These are phyloP conservation scores for Colletotrichum liriopes DNA, from an alignment of 2,329 filamentous ascomycete genomes.

Conservation along the genomic window DNA sequence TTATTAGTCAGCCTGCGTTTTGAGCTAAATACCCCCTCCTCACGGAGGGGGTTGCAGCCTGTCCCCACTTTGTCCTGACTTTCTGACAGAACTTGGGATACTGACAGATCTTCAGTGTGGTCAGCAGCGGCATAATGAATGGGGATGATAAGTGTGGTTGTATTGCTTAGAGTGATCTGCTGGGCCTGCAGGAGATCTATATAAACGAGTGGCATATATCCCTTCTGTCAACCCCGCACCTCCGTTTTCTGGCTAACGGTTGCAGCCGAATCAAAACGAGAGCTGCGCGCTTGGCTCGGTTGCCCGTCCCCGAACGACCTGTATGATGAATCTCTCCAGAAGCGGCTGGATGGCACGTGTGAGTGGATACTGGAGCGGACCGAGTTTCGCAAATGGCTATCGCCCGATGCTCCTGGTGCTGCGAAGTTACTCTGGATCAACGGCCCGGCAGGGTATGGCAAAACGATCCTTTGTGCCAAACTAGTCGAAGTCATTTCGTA, in stretches of 20 bases:
- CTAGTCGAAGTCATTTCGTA: conserved; percentile 47
- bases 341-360: conserved; percentile 47
- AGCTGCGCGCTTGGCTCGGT: conserved; percentile 43
- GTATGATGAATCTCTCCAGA: conserved; percentile 45
- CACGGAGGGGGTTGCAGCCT: too few species aligned
- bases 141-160: too few species aligned
- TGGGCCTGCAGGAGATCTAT: too few species aligned
- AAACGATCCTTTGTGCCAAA: conserved; percentile 52
- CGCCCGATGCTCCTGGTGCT: background rate
- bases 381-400: conserved; percentile 45
- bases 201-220: too few species aligned
- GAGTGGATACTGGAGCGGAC: conserved; percentile 47
- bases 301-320: conserved; percentile 31
- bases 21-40: too few species aligned
- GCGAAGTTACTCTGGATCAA: conserved; percentile 51
- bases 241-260: background rate
- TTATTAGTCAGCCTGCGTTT: too few species aligned
- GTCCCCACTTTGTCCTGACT: too few species aligned
- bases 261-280: conserved; percentile 27
- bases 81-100: too few species aligned
- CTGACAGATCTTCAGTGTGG: too few species aligned
- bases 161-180: too few species aligned
- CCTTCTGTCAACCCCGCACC: accelerated
- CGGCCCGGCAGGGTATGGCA: conserved; percentile 52
- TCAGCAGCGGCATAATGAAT: too few species aligned